Conservation (phyloP, 2,329 filamentous ascomycete genomes). For the Penicillium digitatum region DNA sequence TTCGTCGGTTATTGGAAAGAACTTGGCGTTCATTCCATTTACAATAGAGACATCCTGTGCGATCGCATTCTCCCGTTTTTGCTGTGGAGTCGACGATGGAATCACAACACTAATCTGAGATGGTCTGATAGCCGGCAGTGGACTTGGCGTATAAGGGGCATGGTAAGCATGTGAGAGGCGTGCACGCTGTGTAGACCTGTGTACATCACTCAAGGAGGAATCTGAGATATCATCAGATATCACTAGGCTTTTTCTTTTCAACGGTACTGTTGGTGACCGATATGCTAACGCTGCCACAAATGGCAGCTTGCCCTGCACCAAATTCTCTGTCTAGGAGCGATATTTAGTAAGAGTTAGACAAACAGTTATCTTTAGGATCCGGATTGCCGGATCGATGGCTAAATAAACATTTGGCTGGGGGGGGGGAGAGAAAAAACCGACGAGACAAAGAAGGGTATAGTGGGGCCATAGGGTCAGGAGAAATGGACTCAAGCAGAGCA, state of each 20-base stretch:
- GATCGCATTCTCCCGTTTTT: not conserved
- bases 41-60: not conserved
- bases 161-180: not conserved
- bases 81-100: not conserved
- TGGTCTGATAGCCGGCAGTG: not conserved
- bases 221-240: not conserved
- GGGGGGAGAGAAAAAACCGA: no score
- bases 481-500: not conserved
- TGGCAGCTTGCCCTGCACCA: not conserved
- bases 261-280: conserved; percentile 11
- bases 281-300: conserved; percentile 16
- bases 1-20: not conserved
- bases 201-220: not conserved
- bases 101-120: conserved; percentile 4
- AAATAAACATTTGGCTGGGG: not conserved
- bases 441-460: not conserved
- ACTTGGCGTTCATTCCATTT: not conserved
- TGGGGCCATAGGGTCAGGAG: not conserved
- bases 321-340: not conserved
- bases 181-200: not conserved
- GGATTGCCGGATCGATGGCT: not conserved
- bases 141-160: not conserved
- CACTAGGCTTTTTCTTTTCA: not conserved
- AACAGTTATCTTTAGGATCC: not conserved
- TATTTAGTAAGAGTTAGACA: not conserved